A percentile compares a stretch with the other conserved stretches of the same genome.
Evolutionary conservation across 495 filamentous ascomycete species (phyloP).

Genomic region (Aspergillus cavernicola): DNA sequence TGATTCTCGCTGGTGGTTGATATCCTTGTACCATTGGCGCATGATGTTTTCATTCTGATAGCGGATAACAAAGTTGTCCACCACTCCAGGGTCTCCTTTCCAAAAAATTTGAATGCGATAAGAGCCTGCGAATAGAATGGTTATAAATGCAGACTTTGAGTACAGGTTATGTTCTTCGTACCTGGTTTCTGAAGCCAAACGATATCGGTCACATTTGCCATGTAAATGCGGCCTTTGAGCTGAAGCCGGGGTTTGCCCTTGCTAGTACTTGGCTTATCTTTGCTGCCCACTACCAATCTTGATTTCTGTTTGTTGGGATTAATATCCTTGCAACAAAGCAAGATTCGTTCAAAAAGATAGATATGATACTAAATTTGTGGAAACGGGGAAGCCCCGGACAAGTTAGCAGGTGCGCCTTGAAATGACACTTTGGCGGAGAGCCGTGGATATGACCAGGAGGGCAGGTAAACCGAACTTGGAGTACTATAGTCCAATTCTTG

Average conservation of each 20-base stretch:
- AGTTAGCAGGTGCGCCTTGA: constrained; percentile 25
- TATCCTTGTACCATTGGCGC: constrained; percentile 78
- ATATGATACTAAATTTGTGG: constrained; percentile 73
- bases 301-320: constrained; percentile 80
- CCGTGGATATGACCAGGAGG: not conserved
- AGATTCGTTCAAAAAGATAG: constrained; percentile 91
- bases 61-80: constrained; percentile 93
- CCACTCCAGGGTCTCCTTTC: constrained; percentile 94
- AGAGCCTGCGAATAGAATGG: constrained; percentile 52
- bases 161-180: constrained; percentile 38
- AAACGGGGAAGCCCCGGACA: constrained; percentile 15
- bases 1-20: constrained; percentile 45
- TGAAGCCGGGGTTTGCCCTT: constrained; percentile 80
- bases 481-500: no score
- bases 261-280: constrained; percentile 64
- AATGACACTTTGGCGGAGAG: not conserved
- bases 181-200: constrained; percentile 78
- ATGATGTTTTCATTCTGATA: constrained; percentile 87
- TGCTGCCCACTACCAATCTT: constrained; percentile 59
- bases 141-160: not conserved
- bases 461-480: no score
- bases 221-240: constrained; percentile 95
- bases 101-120: constrained; percentile 97
- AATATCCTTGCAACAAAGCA: constrained; percentile 96
- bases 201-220: constrained; percentile 97